Evolutionary conservation across 2,329 filamentous ascomycete species (phyloP).

Genomic region (Colletotrichum gloeosporioides): DNA sequence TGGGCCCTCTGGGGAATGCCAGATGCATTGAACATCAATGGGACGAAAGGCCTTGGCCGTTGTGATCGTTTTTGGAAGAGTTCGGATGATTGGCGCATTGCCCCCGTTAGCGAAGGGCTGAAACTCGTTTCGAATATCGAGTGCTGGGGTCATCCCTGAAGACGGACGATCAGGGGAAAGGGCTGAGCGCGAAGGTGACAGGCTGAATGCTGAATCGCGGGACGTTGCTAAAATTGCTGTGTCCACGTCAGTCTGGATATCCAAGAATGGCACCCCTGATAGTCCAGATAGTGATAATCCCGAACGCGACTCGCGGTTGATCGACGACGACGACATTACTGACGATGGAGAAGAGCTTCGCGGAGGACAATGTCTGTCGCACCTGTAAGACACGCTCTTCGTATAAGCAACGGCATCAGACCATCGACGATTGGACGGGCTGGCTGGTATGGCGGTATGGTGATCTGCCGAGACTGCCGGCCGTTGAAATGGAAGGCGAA

Average conservation of each 20-base stretch:
- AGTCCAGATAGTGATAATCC: slow-evolving; percentile 3
- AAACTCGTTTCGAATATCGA: slow-evolving; percentile 4
- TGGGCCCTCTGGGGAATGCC: background rate
- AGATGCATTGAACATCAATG: background rate
- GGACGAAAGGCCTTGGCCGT: background rate
- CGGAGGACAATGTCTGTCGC: background rate
- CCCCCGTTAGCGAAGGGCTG: background rate
- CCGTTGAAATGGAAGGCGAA: background rate
- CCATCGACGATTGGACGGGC: background rate
- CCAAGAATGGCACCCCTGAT: background rate
- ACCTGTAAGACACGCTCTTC: slow-evolving; percentile 4
- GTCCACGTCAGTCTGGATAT: slow-evolving; percentile 2
- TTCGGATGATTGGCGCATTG: slow-evolving; percentile 18
- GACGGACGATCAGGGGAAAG: background rate
- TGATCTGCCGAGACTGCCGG: background rate
- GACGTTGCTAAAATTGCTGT: background rate
- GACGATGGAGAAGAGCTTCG: background rate
- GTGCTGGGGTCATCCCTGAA: background rate
- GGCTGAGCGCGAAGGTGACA: background rate
- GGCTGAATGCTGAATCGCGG: background rate
- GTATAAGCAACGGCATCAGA: background rate
- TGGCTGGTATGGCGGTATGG: background rate
- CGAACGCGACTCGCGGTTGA: slow-evolving; percentile 6
- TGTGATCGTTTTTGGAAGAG: background rate
- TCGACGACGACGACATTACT: background rate